These are phyloP conservation scores for Triticum aestivum DNA, from an alignment of 176 grass and related monocot species.

Conservation along the genomic window DNA sequence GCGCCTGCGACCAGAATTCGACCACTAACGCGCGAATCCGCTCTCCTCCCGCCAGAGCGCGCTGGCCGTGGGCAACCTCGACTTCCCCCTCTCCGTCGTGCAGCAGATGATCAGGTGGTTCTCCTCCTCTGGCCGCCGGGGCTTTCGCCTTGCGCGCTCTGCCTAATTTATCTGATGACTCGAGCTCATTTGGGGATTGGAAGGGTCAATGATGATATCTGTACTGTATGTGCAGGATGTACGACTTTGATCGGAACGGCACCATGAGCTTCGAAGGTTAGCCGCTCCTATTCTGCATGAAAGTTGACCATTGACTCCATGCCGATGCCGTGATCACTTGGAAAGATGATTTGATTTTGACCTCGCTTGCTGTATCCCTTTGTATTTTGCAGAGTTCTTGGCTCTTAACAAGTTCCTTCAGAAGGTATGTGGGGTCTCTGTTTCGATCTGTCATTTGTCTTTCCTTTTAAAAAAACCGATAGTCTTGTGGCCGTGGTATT, in stretches of 20 bases:
- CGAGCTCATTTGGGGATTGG: constrained; percentile 4
- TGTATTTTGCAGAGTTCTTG: constrained; percentile 59
- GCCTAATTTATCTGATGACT: constrained; percentile 10
- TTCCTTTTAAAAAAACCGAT: background rate
- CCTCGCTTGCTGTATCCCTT: background rate
- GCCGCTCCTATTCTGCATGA: background rate
- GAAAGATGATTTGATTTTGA: background rate
- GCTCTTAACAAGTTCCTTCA: constrained; percentile 78
- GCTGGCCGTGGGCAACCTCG: constrained; percentile 72
- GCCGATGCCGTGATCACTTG: too few relatives aligned
- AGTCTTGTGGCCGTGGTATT: background rate
- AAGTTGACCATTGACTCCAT: too few relatives aligned
- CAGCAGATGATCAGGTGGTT: constrained; percentile 82
- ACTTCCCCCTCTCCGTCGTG: constrained; percentile 63
- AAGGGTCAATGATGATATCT: background rate
- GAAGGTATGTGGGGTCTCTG: constrained; percentile 39
- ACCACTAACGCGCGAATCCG: background rate
- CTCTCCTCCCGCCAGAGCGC: constrained; percentile 42
- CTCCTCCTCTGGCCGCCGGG: background rate
- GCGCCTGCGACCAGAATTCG: background rate
- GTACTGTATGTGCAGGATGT: constrained; percentile 56
- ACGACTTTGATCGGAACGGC: constrained; percentile 82
- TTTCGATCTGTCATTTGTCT: background rate
- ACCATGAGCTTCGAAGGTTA: constrained; percentile 85
- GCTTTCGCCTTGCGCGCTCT: background rate